These are phyloP conservation scores for Agrocybe praecox DNA, from an alignment of 768 basidiomycete genomes.

Conservation along the genomic window DNA sequence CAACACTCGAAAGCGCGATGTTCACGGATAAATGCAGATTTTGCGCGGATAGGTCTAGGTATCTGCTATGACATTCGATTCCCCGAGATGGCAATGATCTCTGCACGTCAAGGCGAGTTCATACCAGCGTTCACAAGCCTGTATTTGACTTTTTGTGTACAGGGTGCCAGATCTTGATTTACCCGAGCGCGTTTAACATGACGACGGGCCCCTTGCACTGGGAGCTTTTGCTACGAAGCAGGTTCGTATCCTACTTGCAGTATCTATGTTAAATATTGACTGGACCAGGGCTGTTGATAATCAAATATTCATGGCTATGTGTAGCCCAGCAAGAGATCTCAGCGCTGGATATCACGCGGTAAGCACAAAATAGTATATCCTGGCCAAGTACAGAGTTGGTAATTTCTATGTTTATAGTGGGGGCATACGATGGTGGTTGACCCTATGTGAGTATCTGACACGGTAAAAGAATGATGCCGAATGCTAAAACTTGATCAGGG, in stretches of 20 bases:
- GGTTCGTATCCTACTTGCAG: constrained; percentile 49
- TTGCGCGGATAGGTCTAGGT: constrained; percentile 94
- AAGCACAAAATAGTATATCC: constrained; percentile 24
- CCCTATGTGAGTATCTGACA: constrained; percentile 63
- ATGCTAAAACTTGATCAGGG: constrained; percentile 48
- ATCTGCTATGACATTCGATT: constrained; percentile 97
- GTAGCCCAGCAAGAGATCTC: constrained; percentile 89
- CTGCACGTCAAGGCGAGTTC: constrained; percentile 76
- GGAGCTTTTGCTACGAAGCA: constrained; percentile 85
- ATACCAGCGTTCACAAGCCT: no score
- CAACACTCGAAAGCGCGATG: not conserved
- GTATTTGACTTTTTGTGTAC: no score
- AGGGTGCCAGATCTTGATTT: constrained; percentile 89
- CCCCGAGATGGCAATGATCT: constrained; percentile 91
- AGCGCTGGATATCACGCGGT: constrained; percentile 88
- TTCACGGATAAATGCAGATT: constrained; percentile 51
- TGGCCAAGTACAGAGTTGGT: not conserved
- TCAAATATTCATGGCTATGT: constrained; percentile 95
- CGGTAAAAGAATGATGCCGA: not conserved
- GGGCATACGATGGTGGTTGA: constrained; percentile 92
- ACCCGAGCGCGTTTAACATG: constrained; percentile 93
- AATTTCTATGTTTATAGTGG: constrained; percentile 51
- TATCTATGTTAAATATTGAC: not conserved
- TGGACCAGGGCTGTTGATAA: constrained; percentile 88
- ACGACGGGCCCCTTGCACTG: constrained; percentile 97